Evolutionary conservation across 768 basidiomycete genomes (phyloP).

Genomic region (Suillus subalutaceus): DNA sequence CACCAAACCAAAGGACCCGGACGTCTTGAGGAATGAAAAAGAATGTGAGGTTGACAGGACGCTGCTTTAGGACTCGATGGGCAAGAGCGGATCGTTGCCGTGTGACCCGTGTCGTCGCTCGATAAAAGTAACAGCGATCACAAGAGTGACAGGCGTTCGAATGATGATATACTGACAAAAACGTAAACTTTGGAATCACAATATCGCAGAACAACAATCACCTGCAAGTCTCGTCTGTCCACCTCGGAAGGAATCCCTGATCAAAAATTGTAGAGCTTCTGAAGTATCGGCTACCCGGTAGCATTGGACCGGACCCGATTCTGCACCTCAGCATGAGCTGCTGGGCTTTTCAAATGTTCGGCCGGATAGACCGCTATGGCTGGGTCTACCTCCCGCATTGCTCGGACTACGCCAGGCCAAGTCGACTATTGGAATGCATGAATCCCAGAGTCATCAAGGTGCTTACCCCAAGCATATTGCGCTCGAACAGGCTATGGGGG

Average conservation of each 20-base stretch:
- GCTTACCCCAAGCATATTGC: too few relatives aligned
- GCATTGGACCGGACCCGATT: conserved; percentile 77
- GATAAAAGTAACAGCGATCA: conserved; percentile 77
- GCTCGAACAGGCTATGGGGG: too few relatives aligned
- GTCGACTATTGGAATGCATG: conserved; percentile 44
- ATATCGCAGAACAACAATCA: conserved; percentile 27
- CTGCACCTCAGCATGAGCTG: conserved; percentile 69
- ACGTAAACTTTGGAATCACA: neutral
- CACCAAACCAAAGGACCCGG: too few relatives aligned
- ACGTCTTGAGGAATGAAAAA: too few relatives aligned
- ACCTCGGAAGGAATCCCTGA: conserved; percentile 70
- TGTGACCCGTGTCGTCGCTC: too few relatives aligned
- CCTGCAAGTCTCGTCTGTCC: conserved; percentile 75
- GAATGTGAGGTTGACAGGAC: too few relatives aligned
- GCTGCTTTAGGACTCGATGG: too few relatives aligned
- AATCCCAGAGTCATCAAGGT: too few relatives aligned
- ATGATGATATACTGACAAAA: conserved; percentile 73
- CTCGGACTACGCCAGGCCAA: conserved; percentile 69
- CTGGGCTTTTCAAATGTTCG: conserved; percentile 79
- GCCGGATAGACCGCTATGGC: conserved; percentile 79
- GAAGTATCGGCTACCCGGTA: conserved; percentile 68
- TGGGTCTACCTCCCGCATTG: conserved; percentile 82
- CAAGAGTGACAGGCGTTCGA: conserved; percentile 88
- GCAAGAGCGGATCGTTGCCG: too few relatives aligned
- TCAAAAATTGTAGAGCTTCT: conserved; percentile 78